Percentiles rank a stretch among this genome's conserved stretches.
Evolutionary conservation across 345 rosid genomes (phyloP).

Genomic region (Viola odorata): DNA sequence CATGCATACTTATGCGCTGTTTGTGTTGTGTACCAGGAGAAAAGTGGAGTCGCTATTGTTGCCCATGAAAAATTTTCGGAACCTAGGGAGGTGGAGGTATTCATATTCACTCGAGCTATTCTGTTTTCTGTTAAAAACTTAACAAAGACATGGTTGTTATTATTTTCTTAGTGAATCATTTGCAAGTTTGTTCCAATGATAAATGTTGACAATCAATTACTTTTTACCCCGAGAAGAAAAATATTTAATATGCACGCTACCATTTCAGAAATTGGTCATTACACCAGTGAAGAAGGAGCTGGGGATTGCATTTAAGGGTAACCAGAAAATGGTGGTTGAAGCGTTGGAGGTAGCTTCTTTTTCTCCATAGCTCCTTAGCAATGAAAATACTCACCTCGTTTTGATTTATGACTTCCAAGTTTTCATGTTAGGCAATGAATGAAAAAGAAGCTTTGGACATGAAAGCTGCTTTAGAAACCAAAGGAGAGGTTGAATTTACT

Average conservation of each 20-base stretch:
- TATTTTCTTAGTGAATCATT: too few relatives aligned
- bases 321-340: conserved; percentile 74
- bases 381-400: neutral
- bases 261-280: conserved; percentile 68
- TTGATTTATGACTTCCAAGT: neutral
- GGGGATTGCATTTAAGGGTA: conserved; percentile 83
- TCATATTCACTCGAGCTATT: neutral
- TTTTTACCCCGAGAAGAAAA: too few relatives aligned
- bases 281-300: conserved; percentile 74
- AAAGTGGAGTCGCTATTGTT: conserved; percentile 71
- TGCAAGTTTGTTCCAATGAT: too few relatives aligned
- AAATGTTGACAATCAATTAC: too few relatives aligned
- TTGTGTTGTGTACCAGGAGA: conserved; percentile 46
- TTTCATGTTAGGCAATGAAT: conserved; percentile 56
- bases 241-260: conserved; percentile 4
- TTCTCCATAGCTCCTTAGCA: neutral
- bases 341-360: conserved; percentile 55
- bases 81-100: conserved; percentile 92
- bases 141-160: too few relatives aligned
- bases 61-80: conserved; percentile 82
- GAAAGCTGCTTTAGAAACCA: conserved; percentile 68
- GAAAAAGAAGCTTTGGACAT: conserved; percentile 87
- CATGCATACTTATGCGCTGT: conserved; percentile 2
- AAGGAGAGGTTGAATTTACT: conserved; percentile 76
- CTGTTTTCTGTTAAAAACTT: neutral